These are phyloP conservation scores for Bromus sterilis DNA, from an alignment of 176 grass and related monocot genomes.

Conservation along the genomic window DNA sequence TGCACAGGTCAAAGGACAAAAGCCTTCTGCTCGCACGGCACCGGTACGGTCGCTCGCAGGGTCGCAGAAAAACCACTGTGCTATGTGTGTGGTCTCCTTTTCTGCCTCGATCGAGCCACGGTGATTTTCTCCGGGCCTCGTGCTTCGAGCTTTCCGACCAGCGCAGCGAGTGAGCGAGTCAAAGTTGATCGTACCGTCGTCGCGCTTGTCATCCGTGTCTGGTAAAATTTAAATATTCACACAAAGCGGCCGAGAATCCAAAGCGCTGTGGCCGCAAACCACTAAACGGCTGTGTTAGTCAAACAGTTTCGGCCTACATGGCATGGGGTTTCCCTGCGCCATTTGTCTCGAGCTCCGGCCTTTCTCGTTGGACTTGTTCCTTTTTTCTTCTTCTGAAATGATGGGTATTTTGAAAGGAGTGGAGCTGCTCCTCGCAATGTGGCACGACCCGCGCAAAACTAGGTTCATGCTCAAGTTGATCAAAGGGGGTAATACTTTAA, in stretches of 20 bases:
- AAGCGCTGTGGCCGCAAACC: background rate
- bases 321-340: background rate
- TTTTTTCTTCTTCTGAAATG: no score
- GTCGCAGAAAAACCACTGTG: no score
- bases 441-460: no score
- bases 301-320: background rate
- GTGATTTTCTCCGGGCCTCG: background rate
- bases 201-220: no score
- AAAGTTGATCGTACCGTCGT: background rate
- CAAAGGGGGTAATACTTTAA: no score
- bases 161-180: background rate
- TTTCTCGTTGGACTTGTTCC: no score
- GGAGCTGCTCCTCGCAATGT: no score
- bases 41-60: background rate
- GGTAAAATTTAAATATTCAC: no score
- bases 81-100: background rate
- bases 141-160: background rate
- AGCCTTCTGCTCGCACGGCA: background rate
- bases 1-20: background rate
- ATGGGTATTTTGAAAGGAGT: no score
- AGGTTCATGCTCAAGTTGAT: no score
- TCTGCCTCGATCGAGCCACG: background rate
- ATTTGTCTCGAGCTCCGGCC: background rate
- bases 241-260: background rate
- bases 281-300: background rate